phyloP scores from a whole-genome alignment of 352 stramenopile genomes.

The Pythium phragmiticola region DNA sequence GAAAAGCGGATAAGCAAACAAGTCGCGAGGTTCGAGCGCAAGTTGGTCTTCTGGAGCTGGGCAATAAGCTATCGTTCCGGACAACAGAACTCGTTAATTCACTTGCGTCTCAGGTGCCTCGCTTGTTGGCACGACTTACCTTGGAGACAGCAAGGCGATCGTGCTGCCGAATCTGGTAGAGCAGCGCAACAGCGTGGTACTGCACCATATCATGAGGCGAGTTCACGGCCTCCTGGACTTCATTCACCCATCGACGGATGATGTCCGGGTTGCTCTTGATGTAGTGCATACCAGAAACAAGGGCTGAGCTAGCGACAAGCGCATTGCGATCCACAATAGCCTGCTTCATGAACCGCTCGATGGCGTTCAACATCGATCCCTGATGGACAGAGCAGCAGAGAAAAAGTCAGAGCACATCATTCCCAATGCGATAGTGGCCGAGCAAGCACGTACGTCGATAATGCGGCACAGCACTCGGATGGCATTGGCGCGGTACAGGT shows the following conservation, averaged over 20 bases:
- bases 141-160: slow-evolving; percentile 98
- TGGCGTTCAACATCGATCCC: slow-evolving; percentile 90
- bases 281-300: slow-evolving; percentile 95
- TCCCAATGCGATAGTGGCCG: background rate
- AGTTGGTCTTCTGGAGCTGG: slow-evolving; percentile 92
- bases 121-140: slow-evolving; percentile 24
- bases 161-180: slow-evolving; percentile 99
- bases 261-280: slow-evolving; percentile 94
- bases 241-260: slow-evolving; percentile 95
- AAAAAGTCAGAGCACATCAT: background rate
- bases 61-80: slow-evolving; percentile 53
- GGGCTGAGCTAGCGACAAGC: slow-evolving; percentile 94
- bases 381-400: slow-evolving; percentile 13
- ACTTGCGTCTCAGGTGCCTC: background rate
- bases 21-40: slow-evolving; percentile 93
- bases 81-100: background rate
- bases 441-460: slow-evolving; percentile 69
- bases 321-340: slow-evolving; percentile 98
- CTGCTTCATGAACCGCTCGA: slow-evolving; percentile 98
- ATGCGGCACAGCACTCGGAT: slow-evolving; percentile 97
- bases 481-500: slow-evolving; percentile 98
- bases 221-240: slow-evolving; percentile 96
- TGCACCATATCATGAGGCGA: slow-evolving; percentile 98
- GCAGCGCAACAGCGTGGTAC: slow-evolving; percentile 97
- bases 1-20: slow-evolving; percentile 98